Evolutionary conservation across 2,329 filamentous ascomycete species (phyloP), one percentile per base, ranked within the genome.

Genomic region (Stachybotrys chlorohalonatus): DNA sequence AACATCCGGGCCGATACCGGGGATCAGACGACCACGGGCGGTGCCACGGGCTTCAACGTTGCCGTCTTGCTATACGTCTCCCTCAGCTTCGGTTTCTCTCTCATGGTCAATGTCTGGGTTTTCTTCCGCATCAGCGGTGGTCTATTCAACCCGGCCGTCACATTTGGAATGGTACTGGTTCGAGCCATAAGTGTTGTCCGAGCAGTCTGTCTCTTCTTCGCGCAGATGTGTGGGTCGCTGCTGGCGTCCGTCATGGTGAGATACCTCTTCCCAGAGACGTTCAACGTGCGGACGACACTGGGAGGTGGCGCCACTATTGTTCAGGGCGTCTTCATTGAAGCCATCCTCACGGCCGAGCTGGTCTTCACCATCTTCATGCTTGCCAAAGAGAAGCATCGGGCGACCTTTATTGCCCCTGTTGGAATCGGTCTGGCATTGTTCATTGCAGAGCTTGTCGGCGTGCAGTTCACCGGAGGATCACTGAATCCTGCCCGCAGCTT

Each of bases 321-420:
- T 2, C 75, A 77, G 58, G 76, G 75, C n/a, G 64, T 78, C 24
- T 72, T 79, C 55, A 75, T 79, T 46, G 76, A 79, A 58, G 75
- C 75, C 58, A 66, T 79, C 32, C 64, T 78, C 15, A 78, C 76
- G 3, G 71, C 74, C 11, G 72, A 78, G 57, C 58, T 79, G 31
- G 68, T 76, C 13, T 77, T 78, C 54, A 73, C 74, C 11, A 75
- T 78, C 53, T 75, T 78, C 57, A 77, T 78, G 75, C 68, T 78
- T n/a, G 75, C 76, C 24, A 74, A 74, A 31, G 75, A 78, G 63
- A 76, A 78, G 60, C 75, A 78, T 54, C 66, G 68, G 5, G 75
- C 68, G 0, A 78, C 75, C 1, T 77, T 76, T 53, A 68, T 78
- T 15, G 76, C 75, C 13, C 76, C 75, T 0, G 65, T 78, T 1